Conservation (phyloP, 2,329 filamentous ascomycete genomes). For the Nannizzia gypsea region DNA sequence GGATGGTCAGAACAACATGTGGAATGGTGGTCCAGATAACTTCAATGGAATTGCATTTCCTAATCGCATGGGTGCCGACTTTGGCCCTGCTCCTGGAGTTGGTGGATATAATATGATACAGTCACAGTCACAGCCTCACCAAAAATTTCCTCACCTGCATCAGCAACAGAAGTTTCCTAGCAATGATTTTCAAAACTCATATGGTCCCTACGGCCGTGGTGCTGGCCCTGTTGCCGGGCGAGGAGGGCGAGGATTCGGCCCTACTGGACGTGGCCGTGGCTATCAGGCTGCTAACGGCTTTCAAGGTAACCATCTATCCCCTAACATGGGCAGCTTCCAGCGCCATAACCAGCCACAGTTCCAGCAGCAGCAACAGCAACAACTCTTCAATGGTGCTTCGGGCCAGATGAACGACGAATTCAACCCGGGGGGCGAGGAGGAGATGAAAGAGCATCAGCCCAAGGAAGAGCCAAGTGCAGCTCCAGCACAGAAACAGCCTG, state of each 20-base stretch:
- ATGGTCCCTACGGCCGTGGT: constrained; percentile 56
- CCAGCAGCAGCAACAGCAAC: constrained; percentile 15
- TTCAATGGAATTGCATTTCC: constrained; percentile 70
- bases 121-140: constrained; percentile 61
- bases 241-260: constrained; percentile 49
- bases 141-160: constrained; percentile 60
- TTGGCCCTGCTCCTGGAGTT: constrained; percentile 63
- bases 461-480: constrained; percentile 7
- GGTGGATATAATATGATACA: constrained; percentile 59
- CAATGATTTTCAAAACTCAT: constrained; percentile 60
- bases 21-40: constrained; percentile 56
- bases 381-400: neutral
- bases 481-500: neutral
- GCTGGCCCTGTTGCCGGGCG: constrained; percentile 39
- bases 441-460: constrained; percentile 20
- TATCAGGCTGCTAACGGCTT: constrained; percentile 21
- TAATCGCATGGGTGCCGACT: constrained; percentile 55
- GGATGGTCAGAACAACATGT: constrained; percentile 49
- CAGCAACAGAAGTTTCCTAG: constrained; percentile 44
- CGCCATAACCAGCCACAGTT: constrained; percentile 23
- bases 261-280: constrained; percentile 30
- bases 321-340: constrained; percentile 25
- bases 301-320: constrained; percentile 26
- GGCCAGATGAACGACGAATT: constrained; percentile 21
- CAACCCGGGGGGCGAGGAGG: constrained; percentile 25